Evolutionary conservation across 306 rosid species (phyloP).

Genomic region (Castanea crenata): DNA sequence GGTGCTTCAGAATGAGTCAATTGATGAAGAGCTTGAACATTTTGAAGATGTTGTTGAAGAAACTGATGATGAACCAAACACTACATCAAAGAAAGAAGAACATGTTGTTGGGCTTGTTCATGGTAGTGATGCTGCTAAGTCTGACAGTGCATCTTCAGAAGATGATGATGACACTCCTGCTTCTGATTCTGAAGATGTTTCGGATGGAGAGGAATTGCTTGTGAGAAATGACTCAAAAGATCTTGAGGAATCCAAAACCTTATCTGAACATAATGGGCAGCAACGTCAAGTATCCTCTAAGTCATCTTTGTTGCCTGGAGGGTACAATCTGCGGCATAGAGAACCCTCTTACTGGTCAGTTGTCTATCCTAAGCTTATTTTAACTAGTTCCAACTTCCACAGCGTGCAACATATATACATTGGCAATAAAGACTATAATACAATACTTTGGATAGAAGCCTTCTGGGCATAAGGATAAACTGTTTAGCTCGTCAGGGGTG

Average conservation of each 20-base stretch:
- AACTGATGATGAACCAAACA: conserved; percentile 41
- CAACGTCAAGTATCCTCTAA: conserved; percentile 37
- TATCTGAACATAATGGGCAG: conserved; percentile 28
- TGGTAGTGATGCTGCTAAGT: conserved; percentile 28
- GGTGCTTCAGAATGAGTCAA: conserved; percentile 69
- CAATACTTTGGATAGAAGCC: background rate
- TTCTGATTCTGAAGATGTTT: conserved; percentile 55
- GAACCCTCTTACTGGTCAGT: conserved; percentile 84
- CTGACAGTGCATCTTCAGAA: conserved; percentile 59
- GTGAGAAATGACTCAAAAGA: conserved; percentile 34
- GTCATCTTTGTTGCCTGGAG: conserved; percentile 66
- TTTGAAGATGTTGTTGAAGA: conserved; percentile 83
- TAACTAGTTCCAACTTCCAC: background rate
- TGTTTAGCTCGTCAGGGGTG: too few species aligned
- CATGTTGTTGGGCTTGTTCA: conserved; percentile 20
- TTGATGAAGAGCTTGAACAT: conserved; percentile 89
- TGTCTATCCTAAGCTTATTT: conserved; percentile 8
- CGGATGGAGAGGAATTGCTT: conserved; percentile 59
- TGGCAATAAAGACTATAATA: background rate
- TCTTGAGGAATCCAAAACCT: conserved; percentile 23
- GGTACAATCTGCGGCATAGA: conserved; percentile 77
- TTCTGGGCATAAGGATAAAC: too few species aligned
- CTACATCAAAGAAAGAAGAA: conserved; percentile 31
- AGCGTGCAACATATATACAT: background rate
- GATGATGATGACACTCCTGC: conserved; percentile 54